Base-by-base conservation (phyloP, 78 protist species). In the Tieghemostelium lacteum region DNA sequence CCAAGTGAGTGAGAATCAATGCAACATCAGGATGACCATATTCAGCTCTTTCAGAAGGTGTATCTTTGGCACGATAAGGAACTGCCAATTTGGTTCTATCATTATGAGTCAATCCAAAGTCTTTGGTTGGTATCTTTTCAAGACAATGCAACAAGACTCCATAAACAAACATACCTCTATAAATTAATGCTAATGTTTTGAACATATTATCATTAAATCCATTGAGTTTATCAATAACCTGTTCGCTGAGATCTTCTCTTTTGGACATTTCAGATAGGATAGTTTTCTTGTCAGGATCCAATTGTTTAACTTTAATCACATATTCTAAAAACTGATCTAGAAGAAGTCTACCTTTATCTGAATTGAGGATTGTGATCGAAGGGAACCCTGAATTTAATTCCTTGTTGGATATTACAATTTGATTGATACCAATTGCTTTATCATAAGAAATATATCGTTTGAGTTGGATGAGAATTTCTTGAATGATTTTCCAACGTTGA, bases 21-120 rank as follows among this genome's bases (percentile, higher is more conserved):
- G 52, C 93, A 8, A 76, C 50, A 50, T 95, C 97, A 20, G 94
- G 94, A 52, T 95, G 97, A n/a, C 94, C 78, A n/a, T 86, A 91
- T 75, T 89, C 97, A 34, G 85, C 34, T 17, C 86, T 63, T 10
- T 31, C 49, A 0, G 80, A 24, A 7, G 96, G 95, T 6, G n/a
- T 49, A 39, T 94, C 94, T 63, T 86, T 87, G 34, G 93, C 93
- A 40, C 39, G 24, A 31, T 87, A 86, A 17, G 91, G 93, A 1
- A 86, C 76, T 42, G 60, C 58, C 3, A 12, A 24, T 10, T 45
- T 45, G 6, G n/a, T 45, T 10, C n/a, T 45, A 24, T 37, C 52
- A 45, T 45, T 45, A 14, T 45, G 6, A 14, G 52, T 10, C 52
- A 45, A 45, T 3, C 72, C 72, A 36, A 14, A 64, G 34, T 64